Percentiles rank a stretch among this genome's conserved stretches.
Evolutionary conservation across 2,329 filamentous ascomycete species (phyloP).

Genomic region (Thelonectria olida): DNA sequence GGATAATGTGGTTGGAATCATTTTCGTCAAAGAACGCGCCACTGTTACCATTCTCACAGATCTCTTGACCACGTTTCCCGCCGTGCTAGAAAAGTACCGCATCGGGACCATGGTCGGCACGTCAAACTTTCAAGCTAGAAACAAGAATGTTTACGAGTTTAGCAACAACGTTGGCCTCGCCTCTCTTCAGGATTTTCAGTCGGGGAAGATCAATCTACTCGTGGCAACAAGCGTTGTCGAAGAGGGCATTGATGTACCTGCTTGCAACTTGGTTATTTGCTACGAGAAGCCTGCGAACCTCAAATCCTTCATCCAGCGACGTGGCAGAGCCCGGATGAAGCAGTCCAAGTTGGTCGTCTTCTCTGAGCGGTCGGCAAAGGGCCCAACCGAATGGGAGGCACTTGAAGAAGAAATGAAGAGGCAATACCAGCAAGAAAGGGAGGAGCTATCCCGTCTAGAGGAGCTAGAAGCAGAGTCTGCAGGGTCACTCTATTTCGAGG

Average conservation of each 20-base stretch:
- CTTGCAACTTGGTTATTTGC: constrained; percentile 69
- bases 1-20: constrained; percentile 62
- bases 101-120: constrained; percentile 66
- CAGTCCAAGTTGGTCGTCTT: constrained; percentile 62
- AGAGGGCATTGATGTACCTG: constrained; percentile 74
- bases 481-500: constrained; percentile 42
- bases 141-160: constrained; percentile 53
- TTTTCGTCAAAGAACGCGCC: constrained; percentile 73
- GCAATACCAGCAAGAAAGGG: constrained; percentile 72
- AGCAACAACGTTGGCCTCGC: constrained; percentile 44
- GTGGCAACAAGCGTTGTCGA: constrained; percentile 72
- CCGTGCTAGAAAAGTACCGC: constrained; percentile 54
- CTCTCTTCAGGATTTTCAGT: constrained; percentile 59
- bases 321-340: constrained; percentile 61
- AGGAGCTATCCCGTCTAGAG: constrained; percentile 56
- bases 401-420: constrained; percentile 79
- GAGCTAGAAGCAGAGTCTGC: constrained; percentile 56
- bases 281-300: constrained; percentile 60
- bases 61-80: constrained; percentile 63
- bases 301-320: constrained; percentile 68
- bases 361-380: constrained; percentile 41
- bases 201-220: constrained; percentile 64
- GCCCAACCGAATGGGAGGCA: constrained; percentile 63
- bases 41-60: constrained; percentile 69
- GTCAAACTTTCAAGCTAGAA: constrained; percentile 49